Percentiles rank a stretch among this genome's conserved stretches.
These are phyloP conservation scores for Aspergillus campestris DNA, from an alignment of 495 filamentous ascomycete species.

Conservation along the genomic window DNA sequence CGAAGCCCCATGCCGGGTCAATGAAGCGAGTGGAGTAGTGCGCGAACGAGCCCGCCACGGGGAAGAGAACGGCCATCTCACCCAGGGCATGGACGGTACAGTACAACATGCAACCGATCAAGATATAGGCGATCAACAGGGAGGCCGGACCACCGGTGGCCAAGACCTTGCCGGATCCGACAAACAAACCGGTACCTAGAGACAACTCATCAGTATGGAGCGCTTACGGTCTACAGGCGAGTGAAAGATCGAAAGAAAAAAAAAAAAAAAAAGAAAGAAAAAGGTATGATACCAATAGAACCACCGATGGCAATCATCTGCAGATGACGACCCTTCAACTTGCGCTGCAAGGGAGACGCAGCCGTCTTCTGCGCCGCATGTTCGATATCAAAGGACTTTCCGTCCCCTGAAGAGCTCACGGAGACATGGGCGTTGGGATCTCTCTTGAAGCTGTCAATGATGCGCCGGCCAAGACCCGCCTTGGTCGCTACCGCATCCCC, in stretches of 20 bases:
- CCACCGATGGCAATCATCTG: slow-evolving; percentile 98
- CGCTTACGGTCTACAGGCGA: background rate
- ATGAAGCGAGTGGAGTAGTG: slow-evolving; percentile 88
- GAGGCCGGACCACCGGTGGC: slow-evolving; percentile 76
- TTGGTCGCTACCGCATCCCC: slow-evolving; percentile 28
- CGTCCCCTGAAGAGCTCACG: slow-evolving; percentile 46
- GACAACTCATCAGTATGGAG: slow-evolving; percentile 3
- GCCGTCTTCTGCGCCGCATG: slow-evolving; percentile 68
- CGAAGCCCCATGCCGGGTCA: slow-evolving; percentile 94
- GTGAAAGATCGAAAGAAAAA: background rate
- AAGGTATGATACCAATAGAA: slow-evolving; percentile 63
- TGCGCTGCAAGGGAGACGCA: slow-evolving; percentile 63
- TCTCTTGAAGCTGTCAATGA: slow-evolving; percentile 73
- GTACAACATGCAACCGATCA: slow-evolving; percentile 86
- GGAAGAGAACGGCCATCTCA: slow-evolving; percentile 86
- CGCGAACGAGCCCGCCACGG: slow-evolving; percentile 87
- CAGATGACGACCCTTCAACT: slow-evolving; percentile 75
- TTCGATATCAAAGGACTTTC: slow-evolving; percentile 65
- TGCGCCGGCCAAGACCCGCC: slow-evolving; percentile 32
- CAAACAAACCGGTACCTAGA: slow-evolving; percentile 81
- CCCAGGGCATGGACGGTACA: slow-evolving; percentile 88
- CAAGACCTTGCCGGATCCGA: slow-evolving; percentile 75
- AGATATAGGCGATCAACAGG: slow-evolving; percentile 67
- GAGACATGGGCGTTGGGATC: slow-evolving; percentile 62
- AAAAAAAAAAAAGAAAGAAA: background rate